Evolutionary conservation across 1,284 basidiomycete species (phyloP), one percentile per base, ranked within the genome.

Genomic region (Malassezia sp.): DNA sequence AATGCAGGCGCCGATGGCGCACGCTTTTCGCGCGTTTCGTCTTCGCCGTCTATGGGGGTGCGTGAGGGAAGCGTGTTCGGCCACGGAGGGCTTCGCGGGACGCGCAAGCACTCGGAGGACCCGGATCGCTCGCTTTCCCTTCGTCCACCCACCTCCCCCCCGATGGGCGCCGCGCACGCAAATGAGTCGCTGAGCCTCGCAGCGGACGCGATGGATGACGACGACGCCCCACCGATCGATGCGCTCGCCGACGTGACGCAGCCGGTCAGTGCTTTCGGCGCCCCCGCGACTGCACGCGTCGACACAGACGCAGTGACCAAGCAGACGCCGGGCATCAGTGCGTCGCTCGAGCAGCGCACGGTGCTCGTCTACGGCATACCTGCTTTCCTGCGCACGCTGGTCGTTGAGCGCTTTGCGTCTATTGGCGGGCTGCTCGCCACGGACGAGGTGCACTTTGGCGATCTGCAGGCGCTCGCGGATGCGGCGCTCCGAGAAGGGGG

Each of bases 1-100:
- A 54, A 58, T 39, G 46, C 50, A 14, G 54, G 52, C 17, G 52
- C 52, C 15, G 50, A 49, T 20, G 47, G 50, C 2, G 21, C 7
- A 12, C 34, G 38, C 22, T 44, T 51, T 35, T 14, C 42, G 47
- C 33, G 48, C 48, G 5, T 41, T 46, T 7, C 49, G 52, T 20
- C 54, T 45, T 4, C 52, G 43, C 4, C 49, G 47, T 12, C 51
- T 49, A 23, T 43, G 33, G 52, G 54, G 23, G 51, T 37, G 20
- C 55, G 57, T 26, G 59, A 59, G 36, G 48, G 48, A 31, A 63
- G 60, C 42, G 60, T 63, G 48, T 63, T 63, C 52, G 60, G 60
- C 15, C 47, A 45, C 9, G 54, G 56, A 6, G 58, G 60, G n/a
- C 42, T 63, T 20, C 58, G 60, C 11, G 60, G 60, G 9, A 42